These are phyloP conservation scores for Monosporascus cannonballus DNA, from an alignment of 2,329 filamentous ascomycete species.

Conservation along the genomic window DNA sequence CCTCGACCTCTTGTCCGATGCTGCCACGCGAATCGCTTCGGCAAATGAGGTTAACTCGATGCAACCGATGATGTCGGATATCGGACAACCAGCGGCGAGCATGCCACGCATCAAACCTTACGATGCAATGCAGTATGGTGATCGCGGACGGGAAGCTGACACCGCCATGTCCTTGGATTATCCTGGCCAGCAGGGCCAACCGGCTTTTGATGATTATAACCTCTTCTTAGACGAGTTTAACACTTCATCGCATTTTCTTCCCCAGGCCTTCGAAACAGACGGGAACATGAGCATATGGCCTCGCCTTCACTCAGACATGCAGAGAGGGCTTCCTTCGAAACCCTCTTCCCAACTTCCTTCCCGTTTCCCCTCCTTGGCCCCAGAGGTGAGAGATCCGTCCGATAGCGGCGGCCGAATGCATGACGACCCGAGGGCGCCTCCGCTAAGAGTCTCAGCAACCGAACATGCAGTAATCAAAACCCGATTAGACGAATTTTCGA, in stretches of 20 bases:
- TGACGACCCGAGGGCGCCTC: slow-evolving; percentile 34
- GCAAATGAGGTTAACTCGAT: slow-evolving; percentile 50
- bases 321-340: slow-evolving; percentile 38
- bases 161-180: slow-evolving; percentile 35
- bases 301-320: slow-evolving; percentile 32
- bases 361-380: slow-evolving; percentile 47
- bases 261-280: slow-evolving; percentile 48
- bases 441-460: slow-evolving; percentile 43
- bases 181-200: slow-evolving; percentile 30
- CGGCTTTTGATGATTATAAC: slow-evolving; percentile 50
- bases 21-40: slow-evolving; percentile 46
- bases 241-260: slow-evolving; percentile 48
- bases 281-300: slow-evolving; percentile 48
- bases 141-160: slow-evolving; percentile 41
- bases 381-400: slow-evolving; percentile 42
- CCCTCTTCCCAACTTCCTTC: slow-evolving; percentile 48
- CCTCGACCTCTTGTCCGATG: slow-evolving; percentile 52
- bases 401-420: slow-evolving; percentile 32
- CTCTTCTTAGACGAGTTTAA: slow-evolving; percentile 53
- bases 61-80: slow-evolving; percentile 42
- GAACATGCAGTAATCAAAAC: slow-evolving; percentile 52
- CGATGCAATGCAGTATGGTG: slow-evolving; percentile 41
- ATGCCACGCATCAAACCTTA: slow-evolving; percentile 43
- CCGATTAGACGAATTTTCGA: slow-evolving; percentile 55
- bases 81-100: slow-evolving; percentile 33